Conservation (phyloP, 148 eudicot genomes). For the Chenopodium formosanum region DNA sequence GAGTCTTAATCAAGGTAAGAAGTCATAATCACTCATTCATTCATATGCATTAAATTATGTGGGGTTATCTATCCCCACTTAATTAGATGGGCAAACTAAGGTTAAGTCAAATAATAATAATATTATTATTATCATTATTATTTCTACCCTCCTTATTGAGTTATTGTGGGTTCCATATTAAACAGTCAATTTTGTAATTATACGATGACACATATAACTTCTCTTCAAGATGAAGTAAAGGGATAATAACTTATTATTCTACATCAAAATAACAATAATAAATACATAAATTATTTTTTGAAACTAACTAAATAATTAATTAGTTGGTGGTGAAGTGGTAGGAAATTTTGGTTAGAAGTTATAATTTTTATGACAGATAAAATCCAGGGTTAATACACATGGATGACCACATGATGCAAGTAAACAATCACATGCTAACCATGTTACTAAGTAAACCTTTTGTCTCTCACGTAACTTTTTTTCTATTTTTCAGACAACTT, state of each 20-base stretch:
- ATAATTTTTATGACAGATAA: slow-evolving; percentile 28
- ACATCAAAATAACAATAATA: too few species aligned
- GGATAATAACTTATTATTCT: background rate
- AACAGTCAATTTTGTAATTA: slow-evolving; percentile 2
- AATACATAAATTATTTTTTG: background rate
- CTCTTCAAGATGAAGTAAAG: slow-evolving; percentile 28
- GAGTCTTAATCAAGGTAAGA: slow-evolving; percentile 16
- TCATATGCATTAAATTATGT: slow-evolving; percentile 19
- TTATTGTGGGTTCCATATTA: slow-evolving; percentile 17
- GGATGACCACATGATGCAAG: slow-evolving; percentile 56
- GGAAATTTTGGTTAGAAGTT: background rate
- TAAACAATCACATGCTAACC: slow-evolving; percentile 60
- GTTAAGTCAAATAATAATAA: slow-evolving; percentile 20
- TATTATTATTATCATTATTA: too few species aligned
- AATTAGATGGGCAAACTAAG: background rate
- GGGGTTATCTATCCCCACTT: slow-evolving; percentile 20
- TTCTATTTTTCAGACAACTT: slow-evolving; percentile 1
- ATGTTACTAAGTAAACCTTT: slow-evolving; percentile 46
- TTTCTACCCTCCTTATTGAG: too few species aligned
- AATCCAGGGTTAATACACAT: slow-evolving; percentile 45
- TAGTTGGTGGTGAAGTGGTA: background rate
- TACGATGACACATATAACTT: background rate
- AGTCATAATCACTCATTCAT: slow-evolving; percentile 26
- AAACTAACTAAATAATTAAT: background rate
- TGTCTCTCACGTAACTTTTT: slow-evolving; percentile 32